phyloP scores from a whole-genome alignment of 257 asterid species.

The Nicotiana paniculata region DNA sequence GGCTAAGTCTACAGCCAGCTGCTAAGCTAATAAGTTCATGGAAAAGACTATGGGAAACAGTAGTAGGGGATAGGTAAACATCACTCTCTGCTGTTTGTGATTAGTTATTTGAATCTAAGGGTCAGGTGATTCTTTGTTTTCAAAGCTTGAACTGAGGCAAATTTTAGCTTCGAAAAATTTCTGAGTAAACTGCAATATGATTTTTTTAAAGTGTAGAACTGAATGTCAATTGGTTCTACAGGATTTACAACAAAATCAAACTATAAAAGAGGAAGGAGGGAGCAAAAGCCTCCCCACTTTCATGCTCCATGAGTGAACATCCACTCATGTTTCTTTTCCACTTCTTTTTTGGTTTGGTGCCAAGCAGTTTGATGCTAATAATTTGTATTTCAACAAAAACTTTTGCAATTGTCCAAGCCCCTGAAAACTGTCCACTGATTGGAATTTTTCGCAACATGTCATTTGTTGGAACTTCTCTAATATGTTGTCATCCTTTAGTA shows the following conservation, averaged over 20 bases:
- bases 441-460: background rate
- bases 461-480: background rate
- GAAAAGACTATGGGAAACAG: constrained; percentile 33
- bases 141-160: background rate
- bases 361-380: background rate
- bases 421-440: background rate
- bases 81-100: background rate
- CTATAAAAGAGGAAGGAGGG: background rate
- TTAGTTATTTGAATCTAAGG: background rate
- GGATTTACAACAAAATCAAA: background rate
- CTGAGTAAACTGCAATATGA: background rate
- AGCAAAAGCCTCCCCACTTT: background rate
- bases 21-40: constrained; percentile 27
- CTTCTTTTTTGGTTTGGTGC: background rate
- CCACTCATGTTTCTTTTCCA: background rate
- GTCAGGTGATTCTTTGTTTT: background rate
- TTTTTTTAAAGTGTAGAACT: background rate
- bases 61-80: constrained; percentile 30
- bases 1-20: constrained; percentile 37
- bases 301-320: background rate
- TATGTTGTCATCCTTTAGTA: background rate
- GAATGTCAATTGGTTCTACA: background rate
- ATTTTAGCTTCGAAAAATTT: background rate
- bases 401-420: background rate
- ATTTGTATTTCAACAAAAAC: background rate